Base-by-base conservation (phyloP, 1,284 basidiomycete species). In the Apiotrichum laibachii region DNA sequence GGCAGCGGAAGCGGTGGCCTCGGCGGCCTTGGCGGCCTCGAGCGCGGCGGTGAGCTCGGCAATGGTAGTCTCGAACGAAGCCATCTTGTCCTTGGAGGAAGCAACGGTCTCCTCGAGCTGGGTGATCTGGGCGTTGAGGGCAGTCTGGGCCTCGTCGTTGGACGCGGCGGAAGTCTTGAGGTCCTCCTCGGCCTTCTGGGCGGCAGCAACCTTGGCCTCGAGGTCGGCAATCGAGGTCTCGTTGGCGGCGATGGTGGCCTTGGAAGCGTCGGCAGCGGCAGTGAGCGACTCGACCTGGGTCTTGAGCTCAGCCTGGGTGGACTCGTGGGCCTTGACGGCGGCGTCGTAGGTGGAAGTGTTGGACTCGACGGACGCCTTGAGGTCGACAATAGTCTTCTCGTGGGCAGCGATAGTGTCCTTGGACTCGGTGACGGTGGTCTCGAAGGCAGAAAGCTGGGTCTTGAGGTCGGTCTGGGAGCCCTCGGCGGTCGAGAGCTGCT, bases 331-430 rank as follows among this genome's bases (percentile, higher is more conserved):
- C 35, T 50, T 50, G 10, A 62, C 33, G 3, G 63, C 53, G 15
- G 53, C 44, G n/a, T 59, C 55, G 33, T 58, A 50, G 50, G 63
- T 56, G 22, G 55, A 59, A 18, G 56, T 56, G 21, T 54, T 64
- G 8, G 50, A 51, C 45, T 57, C 57, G 19, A 69, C 53, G 56
- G 67, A 59, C 13, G n/a, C 18, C 56, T 71, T 60, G 18, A 69
- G 63, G 15, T 60, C 55, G 21, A 56, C 53, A 11, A 68, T 19
- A 1, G 50, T 59, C 54, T 67, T 66, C 40, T 65, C 59, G 49
- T 66, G 63, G 2, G 53, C 50, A 6, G 56, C 53, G 11, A 35
- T 26, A 11, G 49, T 40, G 18, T 50, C 49, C 15, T 9, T 19
- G n/a, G 49, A 39, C 13, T 15, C 33, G 35, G 21, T 11, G 31